A percentile compares a stretch with the other conserved stretches of the same genome.
These are phyloP conservation scores for Entelexis sorbosivorans DNA, from an alignment of 1,139 yeast genomes.

Conservation along the genomic window DNA sequence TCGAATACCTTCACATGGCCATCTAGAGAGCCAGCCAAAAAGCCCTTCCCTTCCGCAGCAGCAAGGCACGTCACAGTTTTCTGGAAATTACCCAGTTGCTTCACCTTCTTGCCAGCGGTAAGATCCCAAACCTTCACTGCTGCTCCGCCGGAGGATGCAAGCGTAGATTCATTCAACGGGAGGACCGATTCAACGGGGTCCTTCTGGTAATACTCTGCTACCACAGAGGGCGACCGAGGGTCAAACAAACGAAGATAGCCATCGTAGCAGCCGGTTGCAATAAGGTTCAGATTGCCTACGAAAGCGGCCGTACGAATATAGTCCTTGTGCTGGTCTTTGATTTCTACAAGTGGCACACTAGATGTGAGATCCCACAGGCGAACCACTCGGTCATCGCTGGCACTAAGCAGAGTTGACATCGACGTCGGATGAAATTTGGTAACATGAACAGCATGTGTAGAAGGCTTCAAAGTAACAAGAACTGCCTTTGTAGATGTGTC, in stretches of 20 bases:
- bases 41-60: conserved; percentile 53
- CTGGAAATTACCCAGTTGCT: conserved; percentile 68
- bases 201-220: conserved; percentile 44
- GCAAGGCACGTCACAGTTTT: conserved; percentile 83
- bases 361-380: conserved; percentile 78
- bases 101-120: conserved; percentile 56
- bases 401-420: conserved; percentile 65
- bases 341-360: conserved; percentile 57
- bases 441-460: conserved; percentile 81
- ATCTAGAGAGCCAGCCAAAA: conserved; percentile 86
- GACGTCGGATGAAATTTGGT: conserved; percentile 80
- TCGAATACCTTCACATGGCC: conserved; percentile 96
- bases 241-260: conserved; percentile 81
- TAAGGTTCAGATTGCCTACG: conserved; percentile 52
- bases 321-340: conserved; percentile 65
- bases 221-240: conserved; percentile 46
- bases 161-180: conserved; percentile 66
- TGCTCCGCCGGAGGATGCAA: conserved; percentile 78
- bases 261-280: conserved; percentile 93
- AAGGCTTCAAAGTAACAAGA: conserved; percentile 68
- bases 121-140: conserved; percentile 86
- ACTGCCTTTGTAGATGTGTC: conserved; percentile 75
- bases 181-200: conserved; percentile 86
- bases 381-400: conserved; percentile 82
- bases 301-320: conserved; percentile 77